Base-by-base conservation (phyloP, 2,329 filamentous ascomycete species). In the Cercospora sojina region DNA sequence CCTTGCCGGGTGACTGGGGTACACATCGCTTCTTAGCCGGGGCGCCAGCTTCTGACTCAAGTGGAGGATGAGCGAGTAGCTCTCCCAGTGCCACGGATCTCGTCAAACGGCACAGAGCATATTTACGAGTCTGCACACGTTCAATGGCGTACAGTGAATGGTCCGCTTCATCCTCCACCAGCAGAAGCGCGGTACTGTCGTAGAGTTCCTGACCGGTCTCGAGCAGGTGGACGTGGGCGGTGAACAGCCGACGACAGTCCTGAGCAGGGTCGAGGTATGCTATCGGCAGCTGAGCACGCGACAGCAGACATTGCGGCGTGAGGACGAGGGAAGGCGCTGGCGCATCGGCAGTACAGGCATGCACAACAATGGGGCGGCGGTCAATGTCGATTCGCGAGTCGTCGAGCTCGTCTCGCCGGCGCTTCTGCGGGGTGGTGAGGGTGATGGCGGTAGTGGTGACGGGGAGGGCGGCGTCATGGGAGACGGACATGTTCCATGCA, bases 41-140 rank as follows among this genome's bases (percentile, higher is more conserved):
- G 73, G 72, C 74, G 73, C 76, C 13, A 75, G 62, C 57, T 67
- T 74, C 66, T 18, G 70, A 70, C 58, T 77, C 68, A 8, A 77
- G 74, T 55, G 78, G 73, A 59, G 76, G 61, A 38, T 61, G 27
- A 25, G 13, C 38, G n/a, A 68, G 78, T 29, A 93, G 79, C 6
- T 82, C 79, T 38, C 84, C 82, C 60, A 90, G 75, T 67, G 88
- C 85, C 23, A 91, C 83, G 89, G 90, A 91, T 20, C 81, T 77
- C 1, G 87, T 89, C 51, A 95, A 80, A 72, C 86, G 88, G 77
- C 89, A 93, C 27, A 92, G 76, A 10, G 86, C 85, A 75, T 91
- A 93, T 3, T 90, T 80, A 0, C 84, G 84, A 56, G 80, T 77
- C 16, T 83, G 80, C 38, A 91, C 86, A 25, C 86, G 83, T 79